Evolutionary conservation across 106 monocot species (phyloP).

Genomic region (Ottelia alismoides): DNA sequence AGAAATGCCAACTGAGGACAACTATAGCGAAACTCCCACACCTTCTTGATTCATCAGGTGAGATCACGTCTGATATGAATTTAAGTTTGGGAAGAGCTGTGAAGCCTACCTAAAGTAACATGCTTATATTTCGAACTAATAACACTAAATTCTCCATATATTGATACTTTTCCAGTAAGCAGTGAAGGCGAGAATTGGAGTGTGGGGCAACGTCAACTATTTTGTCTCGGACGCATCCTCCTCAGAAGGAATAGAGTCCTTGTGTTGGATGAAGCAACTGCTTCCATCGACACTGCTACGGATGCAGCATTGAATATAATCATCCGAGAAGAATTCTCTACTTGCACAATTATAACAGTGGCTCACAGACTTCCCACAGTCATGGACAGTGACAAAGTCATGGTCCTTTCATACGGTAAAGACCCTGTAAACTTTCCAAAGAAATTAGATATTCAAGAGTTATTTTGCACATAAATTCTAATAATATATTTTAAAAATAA

Average conservation of each 20-base stretch:
- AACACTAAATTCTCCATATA: too few relatives aligned
- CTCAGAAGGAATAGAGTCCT: slow-evolving; percentile 54
- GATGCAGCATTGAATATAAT: slow-evolving; percentile 48
- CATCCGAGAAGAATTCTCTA: slow-evolving; percentile 47
- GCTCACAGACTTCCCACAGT: slow-evolving; percentile 81
- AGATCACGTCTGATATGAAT: too few relatives aligned
- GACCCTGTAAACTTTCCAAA: too few relatives aligned
- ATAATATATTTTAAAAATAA: too few relatives aligned
- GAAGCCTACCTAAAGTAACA: too few relatives aligned
- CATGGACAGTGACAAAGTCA: slow-evolving; percentile 61
- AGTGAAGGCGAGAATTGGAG: slow-evolving; percentile 82
- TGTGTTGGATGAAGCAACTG: slow-evolving; percentile 76
- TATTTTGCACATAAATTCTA: too few relatives aligned
- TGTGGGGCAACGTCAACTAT: slow-evolving; percentile 60
- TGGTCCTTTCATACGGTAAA: slow-evolving; percentile 76
- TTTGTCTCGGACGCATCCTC: slow-evolving; percentile 61
- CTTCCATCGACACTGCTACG: slow-evolving; percentile 72
- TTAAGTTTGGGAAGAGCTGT: too few relatives aligned
- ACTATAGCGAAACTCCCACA: slow-evolving; percentile 42
- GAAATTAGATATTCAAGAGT: too few relatives aligned
- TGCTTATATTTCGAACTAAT: too few relatives aligned
- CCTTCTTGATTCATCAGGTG: slow-evolving; percentile 70
- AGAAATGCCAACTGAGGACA: slow-evolving; percentile 60
- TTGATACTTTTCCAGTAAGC: too few relatives aligned
- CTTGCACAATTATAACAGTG: slow-evolving; percentile 62